Evolutionary conservation across 1,139 yeast genomes (phyloP).

Genomic region (Suhomyces anneliseae): DNA sequence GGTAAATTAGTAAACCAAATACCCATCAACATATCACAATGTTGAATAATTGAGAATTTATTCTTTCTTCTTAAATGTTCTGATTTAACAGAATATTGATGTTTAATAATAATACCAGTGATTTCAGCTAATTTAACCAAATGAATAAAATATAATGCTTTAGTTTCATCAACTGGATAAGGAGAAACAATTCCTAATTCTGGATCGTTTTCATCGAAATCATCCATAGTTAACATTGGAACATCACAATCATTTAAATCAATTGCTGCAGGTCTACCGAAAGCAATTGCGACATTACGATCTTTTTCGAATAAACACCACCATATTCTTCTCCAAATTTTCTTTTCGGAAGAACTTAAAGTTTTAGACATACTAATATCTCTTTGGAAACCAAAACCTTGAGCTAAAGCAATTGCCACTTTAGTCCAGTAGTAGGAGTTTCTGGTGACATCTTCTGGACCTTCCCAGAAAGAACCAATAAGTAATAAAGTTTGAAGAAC

Average conservation of each 20-base stretch:
- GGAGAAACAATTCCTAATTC: constrained; percentile 42
- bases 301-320: constrained; percentile 80
- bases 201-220: constrained; percentile 60
- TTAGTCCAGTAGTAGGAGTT: constrained; percentile 79
- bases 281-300: constrained; percentile 69
- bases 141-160: constrained; percentile 60
- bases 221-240: constrained; percentile 66
- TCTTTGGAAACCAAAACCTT: constrained; percentile 77
- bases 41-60: constrained; percentile 58
- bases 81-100: constrained; percentile 72
- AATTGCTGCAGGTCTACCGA: constrained; percentile 71
- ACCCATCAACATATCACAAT: constrained; percentile 80
- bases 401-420: constrained; percentile 71
- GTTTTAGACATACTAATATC: constrained; percentile 38
- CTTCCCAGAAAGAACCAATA: constrained; percentile 74
- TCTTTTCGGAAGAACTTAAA: constrained; percentile 44
- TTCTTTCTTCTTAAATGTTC: constrained; percentile 51
- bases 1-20: constrained; percentile 77
- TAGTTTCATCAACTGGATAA: constrained; percentile 48
- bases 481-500: constrained; percentile 65
- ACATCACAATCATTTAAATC: constrained; percentile 78
- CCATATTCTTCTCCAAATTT: constrained; percentile 72
- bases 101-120: constrained; percentile 68
- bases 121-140: constrained; percentile 71
- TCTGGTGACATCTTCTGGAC: constrained; percentile 74